Base-by-base conservation (phyloP, 1,284 basidiomycete genomes). In the Apiotrichum siamense region DNA sequence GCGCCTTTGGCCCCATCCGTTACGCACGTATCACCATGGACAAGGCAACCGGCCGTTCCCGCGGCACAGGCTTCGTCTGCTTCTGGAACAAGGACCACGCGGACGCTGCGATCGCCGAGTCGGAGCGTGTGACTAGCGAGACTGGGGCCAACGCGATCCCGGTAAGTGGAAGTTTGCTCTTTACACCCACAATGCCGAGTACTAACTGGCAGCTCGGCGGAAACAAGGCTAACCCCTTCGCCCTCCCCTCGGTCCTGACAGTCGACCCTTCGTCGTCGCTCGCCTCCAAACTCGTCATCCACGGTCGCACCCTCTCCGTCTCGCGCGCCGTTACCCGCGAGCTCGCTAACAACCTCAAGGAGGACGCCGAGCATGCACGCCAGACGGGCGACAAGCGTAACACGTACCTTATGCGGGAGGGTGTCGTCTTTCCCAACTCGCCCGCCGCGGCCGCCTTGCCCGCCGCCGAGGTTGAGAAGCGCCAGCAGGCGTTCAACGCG, bases 71-170 rank as follows among this genome's bases (percentile, higher is more conserved):
- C 0, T 99, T 99, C 69, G 91, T 87, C 0, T 97, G 92, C 72
- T 97, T 96, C 76, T 97, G 94, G 94, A 91, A 94, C 58, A 83
- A 81, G 57, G 86, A 85, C 54, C 87, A 94, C 57, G 94, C 93
- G 4, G 86, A 94, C 62, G 83, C 84, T 52, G 89, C 84, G 4
- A 80, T 97, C 29, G 80, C 83, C 46, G 87, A 91, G 66, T 87
- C 90, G 42, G 84, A 88, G 35, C 77, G 86, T 5, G 76, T 91
- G 6, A 80, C 80, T 21, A 66, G 76, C 38, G 86, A 88, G 71
- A 75, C 73, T 11, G 75, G 74, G 11, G 66, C 73, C 25, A 74
- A 75, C 51, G 58, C 62, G 24, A 64, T 66, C 45, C 66, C 66
- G 29, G 67, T 67, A 37, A 50, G 67, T 68, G 15, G 33, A 13